phyloP scores from a whole-genome alignment of 768 basidiomycete genomes.

The Boletales sp. region DNA sequence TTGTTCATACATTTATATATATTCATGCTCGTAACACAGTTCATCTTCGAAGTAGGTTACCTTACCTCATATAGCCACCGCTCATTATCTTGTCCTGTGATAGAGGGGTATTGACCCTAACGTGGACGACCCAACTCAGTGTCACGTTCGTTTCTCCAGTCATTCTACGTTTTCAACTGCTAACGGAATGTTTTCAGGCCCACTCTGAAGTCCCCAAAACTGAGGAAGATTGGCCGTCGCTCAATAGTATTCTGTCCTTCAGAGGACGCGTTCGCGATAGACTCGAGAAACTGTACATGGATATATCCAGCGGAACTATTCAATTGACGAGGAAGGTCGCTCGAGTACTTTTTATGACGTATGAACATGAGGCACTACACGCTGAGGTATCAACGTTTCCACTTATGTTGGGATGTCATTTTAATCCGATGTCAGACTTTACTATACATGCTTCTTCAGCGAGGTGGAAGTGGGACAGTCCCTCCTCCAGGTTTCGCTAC shows the following conservation, averaged over 20 bases:
- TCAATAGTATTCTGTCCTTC: slow-evolving; percentile 70
- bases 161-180: background rate
- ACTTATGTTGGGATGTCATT: background rate
- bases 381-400: slow-evolving; percentile 49
- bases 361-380: slow-evolving; percentile 89
- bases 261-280: slow-evolving; percentile 74
- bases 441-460: slow-evolving; percentile 90
- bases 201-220: slow-evolving; percentile 85
- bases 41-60: slow-evolving; percentile 67
- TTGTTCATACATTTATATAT: slow-evolving; percentile 4
- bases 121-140: slow-evolving; percentile 84
- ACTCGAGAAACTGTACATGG: slow-evolving; percentile 67
- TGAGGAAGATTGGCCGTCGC: slow-evolving; percentile 84
- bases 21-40: slow-evolving; percentile 33
- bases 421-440: slow-evolving; percentile 52
- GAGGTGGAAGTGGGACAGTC: slow-evolving; percentile 71
- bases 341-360: slow-evolving; percentile 85
- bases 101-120: slow-evolving; percentile 95
- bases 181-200: slow-evolving; percentile 43
- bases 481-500: slow-evolving; percentile 71
- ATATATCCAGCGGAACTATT: slow-evolving; percentile 51
- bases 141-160: slow-evolving; percentile 57
- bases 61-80: background rate
- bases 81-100: slow-evolving; percentile 14
- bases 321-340: slow-evolving; percentile 61